These are phyloP conservation scores for Globisporangium canariense DNA, from an alignment of 352 stramenopile genomes.

Conservation along the genomic window DNA sequence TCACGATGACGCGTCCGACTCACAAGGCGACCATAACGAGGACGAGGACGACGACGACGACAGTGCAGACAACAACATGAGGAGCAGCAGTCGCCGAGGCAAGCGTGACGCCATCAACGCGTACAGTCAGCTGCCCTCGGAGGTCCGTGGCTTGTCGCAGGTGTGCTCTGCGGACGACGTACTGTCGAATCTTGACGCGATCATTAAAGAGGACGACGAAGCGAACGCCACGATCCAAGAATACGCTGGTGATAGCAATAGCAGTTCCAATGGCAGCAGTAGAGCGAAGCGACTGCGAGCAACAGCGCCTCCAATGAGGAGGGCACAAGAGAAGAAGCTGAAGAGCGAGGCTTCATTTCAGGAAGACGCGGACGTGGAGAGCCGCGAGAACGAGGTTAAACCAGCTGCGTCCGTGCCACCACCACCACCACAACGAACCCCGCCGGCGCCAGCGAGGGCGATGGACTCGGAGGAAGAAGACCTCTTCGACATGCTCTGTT, in stretches of 20 bases:
- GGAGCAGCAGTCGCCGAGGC: background rate
- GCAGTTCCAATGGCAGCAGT: background rate
- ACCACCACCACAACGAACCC: background rate
- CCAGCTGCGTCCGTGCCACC: background rate
- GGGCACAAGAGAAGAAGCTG: constrained; percentile 2
- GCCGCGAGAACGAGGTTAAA: background rate
- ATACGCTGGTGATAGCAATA: background rate
- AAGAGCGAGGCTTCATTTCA: background rate
- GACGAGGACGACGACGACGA: constrained; percentile 9
- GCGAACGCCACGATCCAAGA: constrained; percentile 16
- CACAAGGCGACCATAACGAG: constrained; percentile 9
- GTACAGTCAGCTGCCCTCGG: constrained; percentile 32
- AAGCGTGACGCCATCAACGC: constrained; percentile 26
- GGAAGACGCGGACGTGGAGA: background rate
- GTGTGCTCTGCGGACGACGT: constrained; percentile 42
- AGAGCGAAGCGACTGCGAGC: constrained; percentile 1
- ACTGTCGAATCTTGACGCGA: constrained; percentile 37
- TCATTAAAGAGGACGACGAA: constrained; percentile 37
- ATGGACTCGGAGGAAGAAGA: constrained; percentile 52
- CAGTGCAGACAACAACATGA: constrained; percentile 7
- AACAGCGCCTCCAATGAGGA: background rate
- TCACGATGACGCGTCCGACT: constrained; percentile 21
- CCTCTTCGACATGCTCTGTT: constrained; percentile 39
- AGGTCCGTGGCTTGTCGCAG: constrained; percentile 26
- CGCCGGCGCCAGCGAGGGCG: background rate